Base-by-base conservation (phyloP, 108 stramenopile genomes). In the Pseudonitzschia pungens region DNA sequence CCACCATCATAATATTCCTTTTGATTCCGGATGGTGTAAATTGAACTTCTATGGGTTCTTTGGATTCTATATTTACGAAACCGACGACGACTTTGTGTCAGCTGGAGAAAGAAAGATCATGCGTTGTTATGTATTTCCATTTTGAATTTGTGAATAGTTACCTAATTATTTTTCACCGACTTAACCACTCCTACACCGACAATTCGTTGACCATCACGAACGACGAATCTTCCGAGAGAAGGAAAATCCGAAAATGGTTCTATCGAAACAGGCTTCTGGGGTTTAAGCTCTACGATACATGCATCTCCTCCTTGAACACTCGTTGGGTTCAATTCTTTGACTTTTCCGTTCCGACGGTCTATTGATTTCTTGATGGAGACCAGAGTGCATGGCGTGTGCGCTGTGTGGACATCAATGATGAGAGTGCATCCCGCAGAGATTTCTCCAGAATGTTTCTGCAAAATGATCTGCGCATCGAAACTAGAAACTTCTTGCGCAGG, bases 181-280 rank as follows among this genome's bases (percentile, higher is more conserved):
- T 97, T 97, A 81, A 98, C 90, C 59, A 97, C 96, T 52, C 98
- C 98, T 32, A 97, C 95, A 32, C 95, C 98, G 12, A 98, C 89
- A 32, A 89, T 96, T 66, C 75, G 81, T 64, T 80, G 69, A 86
- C 87, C 87, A 76, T 97, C 97, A 48, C 98, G 92, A 27, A 99
- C 83, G 20, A 95, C 95, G 82, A 99, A 95, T n/a, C 98, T 83
- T 9, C 98, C 97, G 21, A 97, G 87, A 42, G 96, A 86, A 11
- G 97, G 94, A 80, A 91, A 95, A 27, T 96, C 92, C 8, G 90
- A 86, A 77, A 95, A 97, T 15, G 85, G 27, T 77, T 98, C 98
- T 27, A 97, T 90, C 74, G 92, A 96, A 40, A 96, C 65, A 57
- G 93, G 95, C 81, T 94, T 95, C 50, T 87, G 86, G 16, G 98